Evolutionary conservation across 257 asterid genomes (phyloP).

Genomic region (Solanum habrochaites): DNA sequence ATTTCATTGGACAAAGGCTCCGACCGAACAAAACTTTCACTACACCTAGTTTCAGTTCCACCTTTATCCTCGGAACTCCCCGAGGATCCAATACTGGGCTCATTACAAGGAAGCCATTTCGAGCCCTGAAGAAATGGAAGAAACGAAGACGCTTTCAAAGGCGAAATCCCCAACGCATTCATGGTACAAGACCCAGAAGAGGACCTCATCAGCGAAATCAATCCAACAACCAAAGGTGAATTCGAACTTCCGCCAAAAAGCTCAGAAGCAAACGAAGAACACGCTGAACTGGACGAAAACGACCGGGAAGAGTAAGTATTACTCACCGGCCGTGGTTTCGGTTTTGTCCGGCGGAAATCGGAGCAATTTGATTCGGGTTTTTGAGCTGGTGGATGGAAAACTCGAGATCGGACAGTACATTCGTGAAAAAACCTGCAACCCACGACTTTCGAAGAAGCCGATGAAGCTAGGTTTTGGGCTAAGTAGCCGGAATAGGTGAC

Average conservation of each 20-base stretch:
- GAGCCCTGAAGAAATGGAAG: slow-evolving; percentile 50
- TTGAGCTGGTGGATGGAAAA: slow-evolving; percentile 16
- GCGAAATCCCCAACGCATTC: slow-evolving; percentile 47
- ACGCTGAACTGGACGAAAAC: slow-evolving; percentile 16
- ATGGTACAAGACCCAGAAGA: slow-evolving; percentile 21
- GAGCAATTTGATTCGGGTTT: slow-evolving; percentile 33
- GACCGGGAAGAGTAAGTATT: neutral
- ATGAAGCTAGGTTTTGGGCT: slow-evolving; percentile 47
- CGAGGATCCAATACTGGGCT: slow-evolving; percentile 9
- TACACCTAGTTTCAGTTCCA: slow-evolving; percentile 16
- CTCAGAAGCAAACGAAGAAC: slow-evolving; percentile 36
- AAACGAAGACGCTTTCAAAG: slow-evolving; percentile 35
- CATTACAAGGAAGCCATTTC: slow-evolving; percentile 76
- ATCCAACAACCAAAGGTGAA: slow-evolving; percentile 41
- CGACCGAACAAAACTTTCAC: slow-evolving; percentile 11
- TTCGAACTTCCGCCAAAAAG: slow-evolving; percentile 25
- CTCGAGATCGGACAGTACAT: slow-evolving; percentile 20
- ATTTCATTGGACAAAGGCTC: slow-evolving; percentile 26
- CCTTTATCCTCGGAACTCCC: slow-evolving; percentile 44
- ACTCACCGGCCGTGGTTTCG: neutral
- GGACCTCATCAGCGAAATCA: slow-evolving; percentile 47
- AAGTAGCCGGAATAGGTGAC: slow-evolving; percentile 66
- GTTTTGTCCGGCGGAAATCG: slow-evolving; percentile 22
- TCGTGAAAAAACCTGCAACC: slow-evolving; percentile 45
- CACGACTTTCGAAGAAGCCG: slow-evolving; percentile 33